phyloP scores from a whole-genome alignment of 345 rosid species.

The Physaria fendleri region DNA sequence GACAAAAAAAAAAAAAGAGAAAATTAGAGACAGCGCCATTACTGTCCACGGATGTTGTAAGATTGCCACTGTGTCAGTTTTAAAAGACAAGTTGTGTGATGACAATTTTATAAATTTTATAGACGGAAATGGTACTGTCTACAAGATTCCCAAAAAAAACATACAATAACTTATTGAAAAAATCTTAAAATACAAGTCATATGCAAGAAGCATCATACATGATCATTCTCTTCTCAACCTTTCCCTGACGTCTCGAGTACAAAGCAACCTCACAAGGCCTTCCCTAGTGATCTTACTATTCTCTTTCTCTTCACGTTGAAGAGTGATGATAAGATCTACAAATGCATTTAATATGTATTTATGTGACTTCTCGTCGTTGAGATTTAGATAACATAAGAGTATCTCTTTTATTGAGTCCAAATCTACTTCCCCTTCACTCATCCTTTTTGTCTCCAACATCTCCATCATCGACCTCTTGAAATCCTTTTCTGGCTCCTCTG shows the following conservation, averaged over 20 bases:
- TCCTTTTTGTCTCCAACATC: conserved; percentile 49
- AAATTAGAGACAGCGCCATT: too few relatives aligned
- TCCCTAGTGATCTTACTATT: conserved; percentile 25
- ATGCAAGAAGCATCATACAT: too few relatives aligned
- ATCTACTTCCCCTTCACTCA: conserved; percentile 34
- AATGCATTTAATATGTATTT: conserved; percentile 71
- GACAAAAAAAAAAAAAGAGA: too few relatives aligned
- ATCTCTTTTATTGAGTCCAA: conserved; percentile 91
- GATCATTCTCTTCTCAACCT: conserved; percentile 19
- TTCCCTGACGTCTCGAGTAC: conserved; percentile 23
- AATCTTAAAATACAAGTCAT: too few relatives aligned
- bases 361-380: conserved; percentile 67
- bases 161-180: too few relatives aligned
- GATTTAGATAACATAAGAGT: conserved; percentile 57
- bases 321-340: conserved; percentile 47
- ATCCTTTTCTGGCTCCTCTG: conserved; percentile 50
- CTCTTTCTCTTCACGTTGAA: conserved; percentile 30
- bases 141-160: too few relatives aligned
- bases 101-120: too few relatives aligned
- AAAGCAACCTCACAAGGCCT: conserved; percentile 9
- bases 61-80: too few relatives aligned
- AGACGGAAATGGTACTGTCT: too few relatives aligned
- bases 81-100: too few relatives aligned
- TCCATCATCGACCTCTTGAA: conserved; percentile 73
- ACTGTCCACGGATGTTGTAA: too few relatives aligned